Conservation (phyloP, 139 green algal species). For the Tetraselmis striata region DNA sequence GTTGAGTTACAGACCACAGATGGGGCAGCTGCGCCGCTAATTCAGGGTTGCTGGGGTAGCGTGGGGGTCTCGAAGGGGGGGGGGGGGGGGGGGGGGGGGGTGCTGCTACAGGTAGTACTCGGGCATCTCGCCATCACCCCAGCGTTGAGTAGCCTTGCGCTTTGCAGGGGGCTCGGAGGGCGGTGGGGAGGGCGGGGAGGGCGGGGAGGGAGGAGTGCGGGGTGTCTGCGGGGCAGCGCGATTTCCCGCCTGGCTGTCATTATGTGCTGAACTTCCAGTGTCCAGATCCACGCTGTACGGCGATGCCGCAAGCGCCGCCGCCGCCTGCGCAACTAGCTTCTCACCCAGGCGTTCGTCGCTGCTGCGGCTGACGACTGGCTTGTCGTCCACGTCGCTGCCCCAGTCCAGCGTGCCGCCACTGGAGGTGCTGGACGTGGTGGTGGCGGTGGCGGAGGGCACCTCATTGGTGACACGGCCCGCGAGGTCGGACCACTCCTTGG, state of each 20-base stretch:
- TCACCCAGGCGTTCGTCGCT: neutral
- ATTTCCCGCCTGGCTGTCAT: too few species aligned
- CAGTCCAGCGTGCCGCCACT: neutral
- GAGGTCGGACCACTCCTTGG: neutral
- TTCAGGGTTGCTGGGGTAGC: too few species aligned
- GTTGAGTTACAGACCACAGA: too few species aligned
- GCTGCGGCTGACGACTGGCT: neutral
- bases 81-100: too few species aligned
- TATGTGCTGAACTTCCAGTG: too few species aligned
- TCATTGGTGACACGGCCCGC: too few species aligned
- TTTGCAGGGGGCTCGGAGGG: too few species aligned
- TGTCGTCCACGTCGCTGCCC: neutral
- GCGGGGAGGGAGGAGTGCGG: too few species aligned
- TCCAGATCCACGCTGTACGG: neutral
- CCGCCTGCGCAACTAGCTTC: neutral
- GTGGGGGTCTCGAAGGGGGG: too few species aligned
- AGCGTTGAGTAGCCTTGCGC: neutral
- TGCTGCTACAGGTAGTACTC: neutral
- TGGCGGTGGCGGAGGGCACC: neutral
- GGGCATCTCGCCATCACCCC: neutral
- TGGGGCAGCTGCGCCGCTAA: too few species aligned
- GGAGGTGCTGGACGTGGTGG: neutral
- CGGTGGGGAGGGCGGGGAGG: too few species aligned
- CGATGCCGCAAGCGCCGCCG: neutral
- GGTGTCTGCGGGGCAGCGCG: too few species aligned